Base-by-base conservation (phyloP, 805 yeast species). In the Candida michaelii region DNA sequence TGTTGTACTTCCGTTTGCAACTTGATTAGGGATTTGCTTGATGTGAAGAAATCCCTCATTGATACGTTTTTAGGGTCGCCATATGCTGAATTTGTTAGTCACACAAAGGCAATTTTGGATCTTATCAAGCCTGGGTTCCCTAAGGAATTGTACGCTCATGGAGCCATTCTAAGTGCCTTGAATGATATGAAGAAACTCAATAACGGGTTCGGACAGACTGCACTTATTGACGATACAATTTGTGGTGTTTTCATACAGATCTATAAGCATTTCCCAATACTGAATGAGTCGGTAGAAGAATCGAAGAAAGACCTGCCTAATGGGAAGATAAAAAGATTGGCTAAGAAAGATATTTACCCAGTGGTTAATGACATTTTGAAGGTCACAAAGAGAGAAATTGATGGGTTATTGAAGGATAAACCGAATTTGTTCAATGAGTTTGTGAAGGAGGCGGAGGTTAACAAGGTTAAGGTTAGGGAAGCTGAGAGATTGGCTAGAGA, bases 181-280 rank as follows among this genome's bases (percentile, higher is more conserved):
- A 68, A 74, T 12, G 90, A 83, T 38, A 70, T 85, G 52, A 72
- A 87, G 48, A 76, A 83, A 45, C 72, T 84, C 63, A 87, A 89
- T 46, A 85, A 83, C 56, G 95, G 95, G 0, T 83, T 82, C 58
- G 91, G 89, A 0, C 80, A 93, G 2, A 85, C 93, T 0, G 79
- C 88, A 0, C 60, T 76, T 27, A 76, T 85, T 42, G 96, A 87
- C 59, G 93, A 87, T 48, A 76, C 87, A 0, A 78, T 78, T 46
- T 80, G 82, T 27, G 74, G 83, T 6, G 56, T 84, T 0, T 88
- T 73, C 52, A 60, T 87, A 54, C 69, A 66, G 41, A 55, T 84
- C 7, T 83, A 67, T 48, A 51, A 16, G 40, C 46, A 27, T 54
- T 48, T 34, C 7, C 40, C 36, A 11, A 23, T 27, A 6, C 27